phyloP scores from a whole-genome alignment of 75 land plant genomes.

The Isoetes taiwanensis region DNA sequence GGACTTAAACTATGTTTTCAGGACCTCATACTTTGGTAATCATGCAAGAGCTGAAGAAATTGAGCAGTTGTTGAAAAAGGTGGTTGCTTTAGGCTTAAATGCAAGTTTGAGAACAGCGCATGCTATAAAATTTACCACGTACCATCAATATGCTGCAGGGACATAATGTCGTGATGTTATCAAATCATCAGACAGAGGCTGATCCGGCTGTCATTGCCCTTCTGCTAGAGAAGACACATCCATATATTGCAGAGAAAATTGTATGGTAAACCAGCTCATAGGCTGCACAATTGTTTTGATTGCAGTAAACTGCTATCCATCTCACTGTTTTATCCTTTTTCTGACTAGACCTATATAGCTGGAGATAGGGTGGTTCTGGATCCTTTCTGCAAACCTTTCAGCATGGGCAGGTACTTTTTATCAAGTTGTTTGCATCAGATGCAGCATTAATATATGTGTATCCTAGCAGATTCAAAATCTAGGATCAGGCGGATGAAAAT shows the following conservation, averaged over 20 bases:
- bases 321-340: not conserved
- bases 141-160: constrained; percentile 35
- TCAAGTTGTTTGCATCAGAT: not conserved
- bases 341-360: constrained; percentile 65
- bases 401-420: constrained; percentile 82
- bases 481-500: too few relatives aligned
- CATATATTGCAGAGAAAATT: constrained; percentile 63
- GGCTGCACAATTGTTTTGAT: not conserved
- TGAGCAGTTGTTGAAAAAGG: constrained; percentile 66
- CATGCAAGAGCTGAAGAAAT: constrained; percentile 44
- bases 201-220: constrained; percentile 92
- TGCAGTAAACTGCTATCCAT: not conserved
- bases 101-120: too few relatives aligned
- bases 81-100: too few relatives aligned
- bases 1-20: constrained; percentile 13
- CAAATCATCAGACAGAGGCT: constrained; percentile 99
- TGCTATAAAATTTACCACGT: too few relatives aligned
- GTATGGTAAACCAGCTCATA: constrained; percentile 17
- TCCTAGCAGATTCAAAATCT: too few relatives aligned
- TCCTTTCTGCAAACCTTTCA: constrained; percentile 94
- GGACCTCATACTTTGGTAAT: constrained; percentile 86
- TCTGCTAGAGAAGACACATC: constrained; percentile 53
- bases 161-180: constrained; percentile 63
- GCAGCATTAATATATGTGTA: not conserved
- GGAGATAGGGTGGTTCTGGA: constrained; percentile 91